Evolutionary conservation across 805 yeast genomes (phyloP).

Genomic region (Candida mattraensis): DNA sequence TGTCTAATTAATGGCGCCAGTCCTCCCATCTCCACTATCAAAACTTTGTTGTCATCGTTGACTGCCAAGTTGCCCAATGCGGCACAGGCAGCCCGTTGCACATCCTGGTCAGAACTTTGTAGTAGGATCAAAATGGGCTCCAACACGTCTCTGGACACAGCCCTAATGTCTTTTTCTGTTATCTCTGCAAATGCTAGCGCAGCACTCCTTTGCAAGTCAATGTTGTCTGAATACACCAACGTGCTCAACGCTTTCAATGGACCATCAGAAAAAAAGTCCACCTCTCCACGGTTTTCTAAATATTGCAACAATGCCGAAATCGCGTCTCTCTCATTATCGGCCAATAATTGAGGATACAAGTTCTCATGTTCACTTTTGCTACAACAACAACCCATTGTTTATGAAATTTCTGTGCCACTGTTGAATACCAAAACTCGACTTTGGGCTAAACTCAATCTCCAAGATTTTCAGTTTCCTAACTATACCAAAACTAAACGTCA

Average conservation of each 20-base stretch:
- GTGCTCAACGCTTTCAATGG: constrained; percentile 89
- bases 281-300: constrained; percentile 83
- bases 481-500: too few species aligned
- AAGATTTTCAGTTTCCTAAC: too few species aligned
- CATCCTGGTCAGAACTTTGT: constrained; percentile 88
- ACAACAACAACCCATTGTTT: constrained; percentile 52
- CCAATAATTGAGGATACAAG: constrained; percentile 76
- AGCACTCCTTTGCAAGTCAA: constrained; percentile 94
- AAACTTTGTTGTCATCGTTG: constrained; percentile 87
- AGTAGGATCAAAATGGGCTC: constrained; percentile 89
- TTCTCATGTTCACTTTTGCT: constrained; percentile 52
- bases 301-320: constrained; percentile 86
- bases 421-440: too few species aligned
- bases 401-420: too few species aligned
- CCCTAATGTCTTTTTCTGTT: constrained; percentile 91
- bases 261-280: constrained; percentile 85
- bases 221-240: constrained; percentile 89
- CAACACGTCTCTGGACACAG: constrained; percentile 85
- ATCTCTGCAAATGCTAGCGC: constrained; percentile 98
- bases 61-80: constrained; percentile 98
- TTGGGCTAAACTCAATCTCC: too few species aligned
- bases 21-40: constrained; percentile 98
- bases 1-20: constrained; percentile 94
- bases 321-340: constrained; percentile 96
- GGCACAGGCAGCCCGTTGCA: constrained; percentile 98